Base-by-base conservation (phyloP, 805 yeast genomes). In the Ogataea wickerhamii region DNA sequence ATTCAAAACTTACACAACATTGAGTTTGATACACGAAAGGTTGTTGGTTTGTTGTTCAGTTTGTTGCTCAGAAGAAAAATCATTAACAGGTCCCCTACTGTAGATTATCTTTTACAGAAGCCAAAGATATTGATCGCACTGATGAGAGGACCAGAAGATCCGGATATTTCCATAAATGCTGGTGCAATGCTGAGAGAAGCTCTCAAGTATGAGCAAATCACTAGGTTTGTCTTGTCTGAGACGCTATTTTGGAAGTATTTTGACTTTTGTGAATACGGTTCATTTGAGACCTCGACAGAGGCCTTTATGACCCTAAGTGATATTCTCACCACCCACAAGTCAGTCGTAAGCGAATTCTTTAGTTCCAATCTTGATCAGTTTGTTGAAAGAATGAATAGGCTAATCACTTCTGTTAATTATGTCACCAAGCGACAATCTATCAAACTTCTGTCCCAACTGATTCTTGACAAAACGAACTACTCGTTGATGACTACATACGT, bases 361-460 rank as follows among this genome's bases (percentile, higher is more conserved):
- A 67, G 67, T 20, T 56, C 54, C 2, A 77, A 87, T 55, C 67
- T 78, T 37, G 76, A 70, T 4, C 57, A 55, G 23, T 87, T 93
- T 60, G 80, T 80, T 16, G 56, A 59, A 23, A 64, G 68, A 44
- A 81, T 87, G 48, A 88, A 87, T 58, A 70, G 70, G 38, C 65
- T 91, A 42, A 80, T 93, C 43, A 75, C 78, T 31, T 82, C 87
- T 32, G 76, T 79, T 12, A 88, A 85, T 60, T 93, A 93, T 60
- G 97, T 93, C 21, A 87, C 95, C 2, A 87, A 88, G 57, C 77
- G 98, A 46, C 98, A 91, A 63, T 80, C 94, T 23, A 77, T 88
- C 23, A 83, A 83, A 51, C 66, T 93, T 22, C 68, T 89, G 41
- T 75, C 83, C 12, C 82, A 80, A 36, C 67, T 93, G 45, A 79